Percentiles rank a stretch among this genome's conserved stretches.
These are phyloP conservation scores for Emergomyces orientalis DNA, from an alignment of 2,329 filamentous ascomycete species.

Conservation along the genomic window DNA sequence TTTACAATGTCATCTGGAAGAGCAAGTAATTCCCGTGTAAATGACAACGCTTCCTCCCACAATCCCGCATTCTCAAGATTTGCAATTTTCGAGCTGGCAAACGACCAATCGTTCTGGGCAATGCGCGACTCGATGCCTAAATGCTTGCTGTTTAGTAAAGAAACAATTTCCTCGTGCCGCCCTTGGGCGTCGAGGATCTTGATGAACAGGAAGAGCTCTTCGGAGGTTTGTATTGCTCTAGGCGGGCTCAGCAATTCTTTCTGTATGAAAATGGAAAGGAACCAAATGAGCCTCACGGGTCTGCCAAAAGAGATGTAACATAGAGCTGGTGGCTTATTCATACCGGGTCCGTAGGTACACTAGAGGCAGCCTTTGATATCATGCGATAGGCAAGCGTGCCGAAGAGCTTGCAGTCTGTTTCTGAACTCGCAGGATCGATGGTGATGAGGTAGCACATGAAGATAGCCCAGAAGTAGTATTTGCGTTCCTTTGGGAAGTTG, in stretches of 20 bases:
- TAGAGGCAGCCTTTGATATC: constrained; percentile 39
- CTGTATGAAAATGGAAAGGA: constrained; percentile 23
- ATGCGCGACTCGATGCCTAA: constrained; percentile 35
- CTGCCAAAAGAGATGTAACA: constrained; percentile 1
- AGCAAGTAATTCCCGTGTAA: constrained; percentile 29
- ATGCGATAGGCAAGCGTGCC: constrained; percentile 44
- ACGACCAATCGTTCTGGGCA: constrained; percentile 37
- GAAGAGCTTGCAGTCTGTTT: constrained; percentile 38
- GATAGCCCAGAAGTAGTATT: constrained; percentile 44
- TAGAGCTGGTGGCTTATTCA: constrained; percentile 14
- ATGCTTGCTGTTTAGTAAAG: constrained; percentile 35
- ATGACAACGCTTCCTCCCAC: constrained; percentile 33
- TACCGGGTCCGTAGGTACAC: constrained; percentile 38
- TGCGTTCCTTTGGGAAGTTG: constrained; percentile 40
- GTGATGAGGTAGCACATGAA: constrained; percentile 38
- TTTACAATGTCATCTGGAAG: constrained; percentile 24
- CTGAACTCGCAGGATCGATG: constrained; percentile 28
- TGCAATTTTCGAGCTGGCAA: constrained; percentile 32
- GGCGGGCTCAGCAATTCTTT: constrained; percentile 33
- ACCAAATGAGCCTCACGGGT: constrained; percentile 15
- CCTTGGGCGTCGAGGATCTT: constrained; percentile 37
- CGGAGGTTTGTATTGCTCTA: constrained; percentile 38
- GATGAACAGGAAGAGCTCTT: constrained; percentile 39
- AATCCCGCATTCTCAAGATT: constrained; percentile 29
- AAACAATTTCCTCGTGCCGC: constrained; percentile 31